These are phyloP conservation scores for Microdochium bolleyi DNA, from an alignment of 2,329 filamentous ascomycete species.

Conservation along the genomic window DNA sequence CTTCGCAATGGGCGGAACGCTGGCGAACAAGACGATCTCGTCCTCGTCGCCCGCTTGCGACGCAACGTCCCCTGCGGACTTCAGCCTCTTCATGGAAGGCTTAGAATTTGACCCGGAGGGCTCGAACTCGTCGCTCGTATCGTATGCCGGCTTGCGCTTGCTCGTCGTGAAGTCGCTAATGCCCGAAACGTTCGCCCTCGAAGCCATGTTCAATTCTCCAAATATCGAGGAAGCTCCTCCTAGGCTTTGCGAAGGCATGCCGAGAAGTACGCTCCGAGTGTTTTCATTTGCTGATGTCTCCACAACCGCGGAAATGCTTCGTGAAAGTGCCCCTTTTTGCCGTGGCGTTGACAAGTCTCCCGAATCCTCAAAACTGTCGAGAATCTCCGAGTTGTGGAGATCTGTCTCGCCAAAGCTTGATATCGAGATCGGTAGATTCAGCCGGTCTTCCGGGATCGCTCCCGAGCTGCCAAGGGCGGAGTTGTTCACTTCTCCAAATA, in stretches of 20 bases:
- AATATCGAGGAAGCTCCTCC: conserved; percentile 39
- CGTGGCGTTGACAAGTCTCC: conserved; percentile 27
- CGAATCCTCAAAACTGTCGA: conserved; percentile 38
- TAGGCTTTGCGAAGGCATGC: conserved; percentile 42
- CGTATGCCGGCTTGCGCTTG: conserved; percentile 46
- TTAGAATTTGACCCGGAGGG: conserved; percentile 21
- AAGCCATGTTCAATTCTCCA: conserved; percentile 34
- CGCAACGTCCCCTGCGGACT: conserved; percentile 37
- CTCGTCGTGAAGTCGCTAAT: conserved; percentile 35
- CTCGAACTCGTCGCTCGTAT: conserved; percentile 45
- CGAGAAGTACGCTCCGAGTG: conserved; percentile 17
- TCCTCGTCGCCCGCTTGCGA: conserved; percentile 25
- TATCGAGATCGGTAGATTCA: conserved; percentile 36
- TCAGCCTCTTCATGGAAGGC: conserved; percentile 47
- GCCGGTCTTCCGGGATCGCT: conserved; percentile 35
- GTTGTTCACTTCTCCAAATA: conserved; percentile 48
- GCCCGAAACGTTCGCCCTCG: conserved; percentile 14
- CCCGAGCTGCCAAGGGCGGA: conserved; percentile 48
- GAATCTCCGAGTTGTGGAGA: conserved; percentile 31
- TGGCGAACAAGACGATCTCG: conserved; percentile 38
- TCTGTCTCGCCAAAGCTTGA: conserved; percentile 21
- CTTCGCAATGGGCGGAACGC: conserved; percentile 39
- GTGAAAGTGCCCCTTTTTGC: conserved; percentile 15
- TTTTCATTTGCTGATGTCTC: conserved; percentile 9
- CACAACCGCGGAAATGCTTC: conserved; percentile 2